phyloP scores from a whole-genome alignment of 306 rosid genomes.

The Trifolium fragiferum region DNA sequence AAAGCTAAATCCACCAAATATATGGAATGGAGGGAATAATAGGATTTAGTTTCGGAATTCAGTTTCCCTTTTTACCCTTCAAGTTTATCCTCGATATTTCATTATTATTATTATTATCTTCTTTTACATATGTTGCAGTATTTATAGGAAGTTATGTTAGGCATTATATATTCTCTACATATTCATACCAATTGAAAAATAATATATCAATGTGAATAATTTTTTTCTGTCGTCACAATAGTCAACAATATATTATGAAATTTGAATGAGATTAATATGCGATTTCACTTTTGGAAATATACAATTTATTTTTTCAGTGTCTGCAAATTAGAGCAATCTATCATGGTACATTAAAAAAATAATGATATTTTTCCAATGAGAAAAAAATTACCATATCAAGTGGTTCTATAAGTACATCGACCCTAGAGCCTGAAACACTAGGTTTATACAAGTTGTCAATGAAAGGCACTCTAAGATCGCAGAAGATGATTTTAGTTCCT shows the following conservation, averaged over 20 bases:
- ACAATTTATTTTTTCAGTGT: conserved; percentile 21
- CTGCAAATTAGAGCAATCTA: conserved; percentile 35
- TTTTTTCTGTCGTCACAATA: background rate
- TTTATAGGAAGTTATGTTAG: background rate
- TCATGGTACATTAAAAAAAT: conserved; percentile 14
- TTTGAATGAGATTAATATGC: conserved; percentile 4
- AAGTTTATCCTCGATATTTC: background rate
- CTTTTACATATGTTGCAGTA: background rate
- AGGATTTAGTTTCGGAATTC: background rate
- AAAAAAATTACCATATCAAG: conserved; percentile 77
- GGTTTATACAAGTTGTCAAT: conserved; percentile 87
- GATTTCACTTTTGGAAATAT: conserved; percentile 7
- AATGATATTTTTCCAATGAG: conserved; percentile 21
- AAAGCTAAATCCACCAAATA: no score
- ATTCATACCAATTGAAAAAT: background rate
- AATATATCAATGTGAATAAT: background rate
- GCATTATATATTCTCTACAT: background rate
- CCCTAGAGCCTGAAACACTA: conserved; percentile 72
- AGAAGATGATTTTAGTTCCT: conserved; percentile 97
- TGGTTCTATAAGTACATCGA: conserved; percentile 83
- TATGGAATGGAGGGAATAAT: no score
- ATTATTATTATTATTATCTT: no score
- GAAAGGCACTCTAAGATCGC: conserved; percentile 89
- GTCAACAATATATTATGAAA: background rate
- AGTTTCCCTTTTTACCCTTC: background rate